Evolutionary conservation across 208 protist species (phyloP), one percentile per base, ranked within the genome.

Genomic region (Trypanosoma congolense): DNA sequence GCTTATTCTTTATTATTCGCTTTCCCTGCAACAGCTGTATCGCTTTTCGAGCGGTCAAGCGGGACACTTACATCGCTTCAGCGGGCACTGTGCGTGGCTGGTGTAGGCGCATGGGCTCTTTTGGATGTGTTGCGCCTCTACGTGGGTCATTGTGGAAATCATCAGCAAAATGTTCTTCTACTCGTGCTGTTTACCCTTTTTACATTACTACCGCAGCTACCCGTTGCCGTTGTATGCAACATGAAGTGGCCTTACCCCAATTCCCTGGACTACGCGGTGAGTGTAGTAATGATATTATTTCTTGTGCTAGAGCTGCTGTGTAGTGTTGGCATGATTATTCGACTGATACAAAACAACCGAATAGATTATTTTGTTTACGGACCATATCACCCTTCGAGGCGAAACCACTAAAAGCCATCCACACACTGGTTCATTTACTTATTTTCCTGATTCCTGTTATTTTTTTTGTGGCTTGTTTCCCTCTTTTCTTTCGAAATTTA

Each of bases 321-420:
- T 2, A 59, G 70, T 18, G 41, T 65, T 14, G 44, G 53, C 14
- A 35, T 83, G 19, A n/a, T 83, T 16, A 22, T 45, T 29, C 75
- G 67, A 9, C 42, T 90, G 0, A 73, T 74, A 16, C 50, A 71
- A 9, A 73, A 85, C 49, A 90, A 87, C 55, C 72, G 75, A 19
- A 59, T 93, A 48, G 73, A 93, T 57, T 90, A 79, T 49, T 90
- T 83, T 61, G 72, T 88, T 0, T 59, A 56, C 16, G 65, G 61
- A 14, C 50, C 36, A 21, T 60, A 57, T 14, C 41, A 60, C 12
- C 61, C 40, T 19, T n/a, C n/a, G n/a, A n/a, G n/a, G n/a, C n/a
- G n/a, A n/a, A n/a, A n/a, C n/a, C n/a, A n/a, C n/a, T n/a, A n/a
- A n/a, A n/a, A n/a, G n/a, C n/a, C n/a, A n/a, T n/a, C n/a, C n/a